Base-by-base conservation (phyloP, 208 protist genomes). In the Leishmania arabica region DNA sequence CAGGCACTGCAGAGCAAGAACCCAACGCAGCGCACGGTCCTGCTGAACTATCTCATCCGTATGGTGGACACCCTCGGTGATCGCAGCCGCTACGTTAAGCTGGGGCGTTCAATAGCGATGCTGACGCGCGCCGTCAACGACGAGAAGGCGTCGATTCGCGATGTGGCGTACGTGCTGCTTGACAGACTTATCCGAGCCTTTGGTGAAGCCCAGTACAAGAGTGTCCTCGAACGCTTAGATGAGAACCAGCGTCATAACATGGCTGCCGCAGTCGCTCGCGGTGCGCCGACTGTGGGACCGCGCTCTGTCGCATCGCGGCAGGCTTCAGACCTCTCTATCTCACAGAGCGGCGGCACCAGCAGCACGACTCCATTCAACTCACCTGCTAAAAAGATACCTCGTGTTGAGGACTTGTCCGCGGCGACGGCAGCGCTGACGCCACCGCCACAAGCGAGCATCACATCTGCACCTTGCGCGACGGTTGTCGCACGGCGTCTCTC, bases 101-200 rank as follows among this genome's bases (percentile, higher is more conserved):
- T 96, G 6, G 83, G 75, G 19, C 77, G 79, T 34, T 85, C 89
- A 15, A 88, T 79, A 5, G 65, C 69, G 2, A 92, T 94, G 84
- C 79, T 98, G 66, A 80, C 82, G 37, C 91, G 92, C 53, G 87
- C 95, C 62, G 88, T 95, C 45, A 96, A 94, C 80, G 95, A 98
- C 83, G 95, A 98, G 62, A 96, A 96, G 77, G 47, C 89, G 27
- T 85, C 89, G 42, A 94, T 93, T 81, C 88, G 92, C 40, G 93
- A 98, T 40, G 86, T 88, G 3, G 86, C 84, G 24, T 95, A 88
- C 84, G 76, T 90, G 27, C 56, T 98, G 64, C 84, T 96, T 17
- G 78, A 81, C 72, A 87, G 86, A 56, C 84, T 97, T 51, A 88
- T 94, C 2, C 37, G 58, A 8, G 80, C 82, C 15, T 89, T 94